Percentiles rank a stretch among this genome's conserved stretches.
These are phyloP conservation scores for Trametes sanguinea DNA, from an alignment of 768 basidiomycete species.

Conservation along the genomic window DNA sequence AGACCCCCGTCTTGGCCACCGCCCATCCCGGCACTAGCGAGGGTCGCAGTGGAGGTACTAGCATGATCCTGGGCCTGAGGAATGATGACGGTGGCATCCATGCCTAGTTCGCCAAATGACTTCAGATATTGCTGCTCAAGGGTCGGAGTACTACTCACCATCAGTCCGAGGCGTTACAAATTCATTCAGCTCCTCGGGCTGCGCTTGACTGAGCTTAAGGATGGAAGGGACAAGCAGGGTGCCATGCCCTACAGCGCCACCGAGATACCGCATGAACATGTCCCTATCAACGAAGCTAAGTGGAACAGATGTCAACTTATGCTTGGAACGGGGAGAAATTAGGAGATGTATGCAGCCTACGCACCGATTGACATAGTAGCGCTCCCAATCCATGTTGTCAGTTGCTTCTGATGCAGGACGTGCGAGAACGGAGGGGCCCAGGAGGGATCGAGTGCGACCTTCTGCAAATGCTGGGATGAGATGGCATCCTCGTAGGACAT, in stretches of 20 bases:
- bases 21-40: neutral
- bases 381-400: constrained; percentile 24
- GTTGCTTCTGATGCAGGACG: neutral
- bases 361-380: constrained; percentile 33
- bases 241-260: constrained; percentile 29
- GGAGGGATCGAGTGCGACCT: constrained; percentile 18
- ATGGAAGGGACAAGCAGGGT: neutral
- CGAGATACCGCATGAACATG: constrained; percentile 30
- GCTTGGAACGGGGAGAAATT: no score
- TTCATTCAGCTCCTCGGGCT: no score
- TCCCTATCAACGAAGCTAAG: constrained; percentile 33
- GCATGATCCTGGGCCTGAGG: no score
- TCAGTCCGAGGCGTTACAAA: no score
- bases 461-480: constrained; percentile 44
- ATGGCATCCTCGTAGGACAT: constrained; percentile 43
- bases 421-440: constrained; percentile 6
- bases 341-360: neutral
- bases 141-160: no score
- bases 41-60: neutral
- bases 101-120: no score
- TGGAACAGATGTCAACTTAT: no score
- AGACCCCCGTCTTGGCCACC: neutral
- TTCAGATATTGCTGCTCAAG: no score
- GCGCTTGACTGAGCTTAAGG: neutral
- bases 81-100: no score